Evolutionary conservation across 2,329 filamentous ascomycete species (phyloP).

Genomic region (Colletotrichum tropicale): DNA sequence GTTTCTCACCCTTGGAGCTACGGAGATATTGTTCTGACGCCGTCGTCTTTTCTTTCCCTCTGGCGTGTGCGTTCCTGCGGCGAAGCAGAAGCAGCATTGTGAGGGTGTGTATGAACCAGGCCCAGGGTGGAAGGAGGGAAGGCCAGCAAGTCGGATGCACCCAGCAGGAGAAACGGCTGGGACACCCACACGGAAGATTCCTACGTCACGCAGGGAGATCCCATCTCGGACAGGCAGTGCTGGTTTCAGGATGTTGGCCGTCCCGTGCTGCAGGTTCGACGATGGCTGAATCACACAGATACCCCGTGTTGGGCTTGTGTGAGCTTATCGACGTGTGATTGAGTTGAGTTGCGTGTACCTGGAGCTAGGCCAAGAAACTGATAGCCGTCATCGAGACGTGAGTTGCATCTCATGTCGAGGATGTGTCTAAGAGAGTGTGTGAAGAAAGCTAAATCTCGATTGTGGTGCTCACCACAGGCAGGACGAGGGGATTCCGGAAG

Average conservation of each 20-base stretch:
- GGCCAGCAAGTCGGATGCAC: not conserved
- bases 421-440: not conserved
- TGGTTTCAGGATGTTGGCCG: conserved; percentile 16
- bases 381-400: not conserved
- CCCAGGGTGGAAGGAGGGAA: not conserved
- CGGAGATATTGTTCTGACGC: not conserved
- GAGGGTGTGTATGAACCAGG: not conserved
- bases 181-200: conserved; percentile 6
- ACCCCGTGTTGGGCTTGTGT: not conserved
- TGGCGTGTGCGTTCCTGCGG: not conserved
- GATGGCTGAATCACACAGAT: not conserved
- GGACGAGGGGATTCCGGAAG: not conserved
- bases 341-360: not conserved
- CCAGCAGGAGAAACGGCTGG: not conserved
- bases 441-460: not conserved
- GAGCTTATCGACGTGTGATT: conserved; percentile 7
- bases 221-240: conserved; percentile 6
- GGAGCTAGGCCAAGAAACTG: not conserved
- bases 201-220: conserved; percentile 16
- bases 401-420: not conserved
- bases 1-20: conserved; percentile 8
- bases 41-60: not conserved
- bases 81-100: not conserved
- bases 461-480: not conserved
- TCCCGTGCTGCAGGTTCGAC: not conserved